These are phyloP conservation scores for Euclidium syriacum DNA, from an alignment of 345 rosid species.

Conservation along the genomic window DNA sequence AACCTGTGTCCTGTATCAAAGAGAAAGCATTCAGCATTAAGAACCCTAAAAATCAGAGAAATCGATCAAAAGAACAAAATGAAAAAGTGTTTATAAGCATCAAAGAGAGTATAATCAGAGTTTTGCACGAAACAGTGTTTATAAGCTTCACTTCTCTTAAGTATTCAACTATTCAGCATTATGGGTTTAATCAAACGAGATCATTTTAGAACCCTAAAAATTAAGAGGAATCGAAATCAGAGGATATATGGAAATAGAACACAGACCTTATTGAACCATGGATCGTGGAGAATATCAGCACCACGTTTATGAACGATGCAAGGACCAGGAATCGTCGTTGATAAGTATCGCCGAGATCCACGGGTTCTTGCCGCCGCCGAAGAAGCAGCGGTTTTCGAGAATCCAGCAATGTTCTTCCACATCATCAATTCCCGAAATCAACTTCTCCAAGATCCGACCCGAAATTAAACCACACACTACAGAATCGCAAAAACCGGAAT, in stretches of 20 bases:
- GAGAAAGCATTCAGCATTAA: too few relatives aligned
- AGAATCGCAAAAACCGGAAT: slow-evolving; percentile 1
- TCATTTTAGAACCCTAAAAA: slow-evolving; percentile 10
- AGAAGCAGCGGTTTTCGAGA: slow-evolving; percentile 21
- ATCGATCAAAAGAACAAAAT: neutral
- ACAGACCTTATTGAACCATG: slow-evolving; percentile 93
- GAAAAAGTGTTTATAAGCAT: neutral
- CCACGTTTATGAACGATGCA: slow-evolving; percentile 96
- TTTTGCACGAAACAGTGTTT: neutral
- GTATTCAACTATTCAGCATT: neutral
- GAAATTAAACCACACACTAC: neutral
- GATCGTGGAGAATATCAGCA: slow-evolving; percentile 97
- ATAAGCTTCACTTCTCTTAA: neutral
- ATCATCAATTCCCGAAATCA: slow-evolving; percentile 32
- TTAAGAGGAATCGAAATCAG: too few relatives aligned
- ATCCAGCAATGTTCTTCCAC: slow-evolving; percentile 61
- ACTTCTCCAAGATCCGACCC: slow-evolving; percentile 38
- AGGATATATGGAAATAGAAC: neutral
- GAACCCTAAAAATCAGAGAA: neutral
- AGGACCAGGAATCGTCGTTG: slow-evolving; percentile 84
- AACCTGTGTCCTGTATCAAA: slow-evolving; percentile 90
- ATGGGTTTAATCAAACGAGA: neutral
- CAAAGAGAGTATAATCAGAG: neutral
- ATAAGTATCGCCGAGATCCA: slow-evolving; percentile 59
- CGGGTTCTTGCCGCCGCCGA: slow-evolving; percentile 36